phyloP scores from a whole-genome alignment of 169 alveolate species.

The Eimeria mitis region DNA sequence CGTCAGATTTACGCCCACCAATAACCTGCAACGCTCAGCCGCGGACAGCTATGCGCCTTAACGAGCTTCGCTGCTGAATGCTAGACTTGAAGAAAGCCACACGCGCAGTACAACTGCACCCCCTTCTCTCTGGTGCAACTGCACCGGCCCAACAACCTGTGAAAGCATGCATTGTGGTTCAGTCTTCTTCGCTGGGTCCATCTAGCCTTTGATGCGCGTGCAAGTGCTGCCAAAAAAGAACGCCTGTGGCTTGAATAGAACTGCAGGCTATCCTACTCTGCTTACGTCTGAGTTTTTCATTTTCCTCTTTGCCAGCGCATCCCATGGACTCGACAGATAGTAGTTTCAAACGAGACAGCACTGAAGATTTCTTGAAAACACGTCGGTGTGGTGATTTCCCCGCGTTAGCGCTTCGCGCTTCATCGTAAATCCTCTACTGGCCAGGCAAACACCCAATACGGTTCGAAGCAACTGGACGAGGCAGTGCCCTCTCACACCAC shows the following conservation, averaged over 20 bases:
- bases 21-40: neutral
- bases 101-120: neutral
- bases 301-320: neutral
- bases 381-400: neutral
- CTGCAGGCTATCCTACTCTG: neutral
- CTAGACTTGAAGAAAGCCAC: neutral
- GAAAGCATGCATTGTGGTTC: neutral
- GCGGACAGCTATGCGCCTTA: neutral
- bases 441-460: neutral
- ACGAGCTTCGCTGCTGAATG: neutral
- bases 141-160: neutral
- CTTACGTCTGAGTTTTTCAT: neutral
- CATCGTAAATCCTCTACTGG: neutral
- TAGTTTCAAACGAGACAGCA: neutral
- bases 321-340: neutral
- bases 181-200: neutral
- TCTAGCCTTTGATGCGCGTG: neutral
- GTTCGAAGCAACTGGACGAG: neutral
- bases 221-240: neutral
- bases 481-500: neutral
- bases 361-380: neutral
- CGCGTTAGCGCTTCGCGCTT: neutral
- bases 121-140: neutral
- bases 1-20: neutral
- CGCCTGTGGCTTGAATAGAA: neutral